Conservation (phyloP, 2,329 filamentous ascomycete species). For the Fusarium sp. region DNA sequence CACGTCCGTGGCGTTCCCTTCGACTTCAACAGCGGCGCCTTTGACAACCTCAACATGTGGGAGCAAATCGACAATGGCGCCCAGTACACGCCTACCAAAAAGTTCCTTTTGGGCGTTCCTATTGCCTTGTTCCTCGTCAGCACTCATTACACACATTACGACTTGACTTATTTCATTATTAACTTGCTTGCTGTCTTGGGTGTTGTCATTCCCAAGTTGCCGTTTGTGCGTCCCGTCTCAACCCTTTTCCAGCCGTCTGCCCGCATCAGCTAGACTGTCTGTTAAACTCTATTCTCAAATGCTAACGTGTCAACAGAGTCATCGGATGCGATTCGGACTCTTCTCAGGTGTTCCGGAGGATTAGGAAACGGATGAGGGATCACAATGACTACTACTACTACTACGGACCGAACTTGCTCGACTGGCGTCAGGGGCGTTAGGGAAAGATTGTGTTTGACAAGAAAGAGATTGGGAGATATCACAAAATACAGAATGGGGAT, state of each 20-base stretch:
- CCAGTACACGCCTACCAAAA: constrained; percentile 98
- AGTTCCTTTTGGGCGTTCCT: constrained; percentile 94
- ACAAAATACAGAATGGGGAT: constrained; percentile 38
- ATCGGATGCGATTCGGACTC: constrained; percentile 81
- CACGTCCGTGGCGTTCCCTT: constrained; percentile 98
- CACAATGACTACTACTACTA: constrained; percentile 27
- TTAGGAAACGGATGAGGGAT: constrained; percentile 24
- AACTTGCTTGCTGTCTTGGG: constrained; percentile 93
- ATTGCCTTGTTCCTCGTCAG: constrained; percentile 95
- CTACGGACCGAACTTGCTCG: constrained; percentile 32
- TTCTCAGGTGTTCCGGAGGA: constrained; percentile 79
- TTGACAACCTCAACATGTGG: constrained; percentile 99
- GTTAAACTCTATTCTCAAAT: constrained; percentile 5
- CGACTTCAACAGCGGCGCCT: constrained; percentile 98
- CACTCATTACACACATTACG: constrained; percentile 99
- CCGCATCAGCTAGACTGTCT: not conserved
- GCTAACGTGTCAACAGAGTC: constrained; percentile 67
- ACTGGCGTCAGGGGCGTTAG: constrained; percentile 44
- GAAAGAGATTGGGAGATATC: constrained; percentile 40
- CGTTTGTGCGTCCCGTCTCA: constrained; percentile 76
- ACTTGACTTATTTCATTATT: constrained; percentile 95
- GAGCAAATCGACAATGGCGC: constrained; percentile 99
- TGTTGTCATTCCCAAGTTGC: constrained; percentile 96
- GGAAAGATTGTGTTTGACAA: constrained; percentile 38
- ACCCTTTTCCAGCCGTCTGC: not conserved